Evolutionary conservation across 129 eudicot genomes (phyloP), one percentile per base, ranked within the genome.

Genomic region (Chrysanthemum seticuspe): DNA sequence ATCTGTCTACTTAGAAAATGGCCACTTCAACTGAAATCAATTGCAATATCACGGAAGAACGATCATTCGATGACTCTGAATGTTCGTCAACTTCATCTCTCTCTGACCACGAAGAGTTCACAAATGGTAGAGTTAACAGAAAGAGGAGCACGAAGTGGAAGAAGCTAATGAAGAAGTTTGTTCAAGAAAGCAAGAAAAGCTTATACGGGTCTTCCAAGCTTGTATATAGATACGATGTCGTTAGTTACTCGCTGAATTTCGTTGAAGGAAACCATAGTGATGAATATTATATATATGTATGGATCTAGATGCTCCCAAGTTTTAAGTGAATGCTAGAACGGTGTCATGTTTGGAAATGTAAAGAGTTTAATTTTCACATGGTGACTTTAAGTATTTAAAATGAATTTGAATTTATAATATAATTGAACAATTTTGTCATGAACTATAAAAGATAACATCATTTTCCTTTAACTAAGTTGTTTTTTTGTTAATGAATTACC

Each of bases 201-300:
- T 79, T 87, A 2, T 81, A 71, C 50, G 83, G 82, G 40, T 76
- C 90, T 5, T 68, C 80, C 8, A 85, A 74, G 71, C 84, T 89
- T 2, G 77, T 81, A 11, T 90, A 85, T 76, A 84, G 80, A 4
- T 90, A 90, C 67, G 97, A 90, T 62, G 91, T 87, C 27, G 86
- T 85, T 45, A 90, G 97, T 66, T 90, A 90, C 31, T 71, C 94
- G 0, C 91, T 76, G 74, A 90, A 90, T 59, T 90, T 87, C 52
- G 97, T 87, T 36, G 97, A 90, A 23, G 97, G 97, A 13, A 62
- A 62, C 44, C 79, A 78, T 65, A 45, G 48, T 2, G 65, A 70
- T 55, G 64, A 54, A 29, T 31, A 14, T 18, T 70, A 70, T 55
- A 11, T 70, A 70, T 55, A 11, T 55, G 53, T 55, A 70, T 59